Conservation (phyloP, 805 yeast genomes). For the Dipodascopsis uninucleata region DNA sequence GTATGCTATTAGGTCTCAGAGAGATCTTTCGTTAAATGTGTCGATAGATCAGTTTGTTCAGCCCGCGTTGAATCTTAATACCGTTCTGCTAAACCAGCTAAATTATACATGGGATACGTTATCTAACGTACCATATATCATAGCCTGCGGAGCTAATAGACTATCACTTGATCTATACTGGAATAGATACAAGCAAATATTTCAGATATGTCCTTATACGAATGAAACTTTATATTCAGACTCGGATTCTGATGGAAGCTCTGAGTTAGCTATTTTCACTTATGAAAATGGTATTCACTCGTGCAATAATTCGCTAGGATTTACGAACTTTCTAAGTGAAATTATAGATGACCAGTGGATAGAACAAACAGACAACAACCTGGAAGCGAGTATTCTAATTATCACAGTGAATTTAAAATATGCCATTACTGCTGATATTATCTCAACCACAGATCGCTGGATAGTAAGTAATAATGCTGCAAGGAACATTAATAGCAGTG, state of each 20-base stretch:
- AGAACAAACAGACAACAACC: conserved; percentile 14
- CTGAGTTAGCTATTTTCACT: conserved; percentile 2
- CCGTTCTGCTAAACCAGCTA: conserved; percentile 31
- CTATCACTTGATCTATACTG: conserved; percentile 50
- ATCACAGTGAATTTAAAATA: conserved; percentile 18
- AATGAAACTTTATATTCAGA: conserved; percentile 2
- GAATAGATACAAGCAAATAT: conserved; percentile 41
- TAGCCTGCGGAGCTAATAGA: conserved; percentile 37
- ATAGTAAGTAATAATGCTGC: not conserved
- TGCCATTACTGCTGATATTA: conserved; percentile 1
- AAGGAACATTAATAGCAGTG: not conserved
- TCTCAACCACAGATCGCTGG: not conserved
- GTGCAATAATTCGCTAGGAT: conserved; percentile 11
- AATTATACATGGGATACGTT: conserved; percentile 36
- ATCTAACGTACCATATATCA: conserved; percentile 30
- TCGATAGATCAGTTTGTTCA: conserved; percentile 36
- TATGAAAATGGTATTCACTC: conserved; percentile 1
- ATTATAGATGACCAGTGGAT: conserved; percentile 15
- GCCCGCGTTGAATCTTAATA: conserved; percentile 38
- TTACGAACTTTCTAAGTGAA: conserved; percentile 7
- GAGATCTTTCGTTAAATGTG: conserved; percentile 36
- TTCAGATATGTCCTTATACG: conserved; percentile 53
- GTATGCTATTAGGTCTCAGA: conserved; percentile 31
- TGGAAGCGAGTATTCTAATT: conserved; percentile 9
- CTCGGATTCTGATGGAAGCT: not conserved